phyloP scores from a whole-genome alignment of 164 flowering plant genomes.

The Nymphaea thermarum region DNA sequence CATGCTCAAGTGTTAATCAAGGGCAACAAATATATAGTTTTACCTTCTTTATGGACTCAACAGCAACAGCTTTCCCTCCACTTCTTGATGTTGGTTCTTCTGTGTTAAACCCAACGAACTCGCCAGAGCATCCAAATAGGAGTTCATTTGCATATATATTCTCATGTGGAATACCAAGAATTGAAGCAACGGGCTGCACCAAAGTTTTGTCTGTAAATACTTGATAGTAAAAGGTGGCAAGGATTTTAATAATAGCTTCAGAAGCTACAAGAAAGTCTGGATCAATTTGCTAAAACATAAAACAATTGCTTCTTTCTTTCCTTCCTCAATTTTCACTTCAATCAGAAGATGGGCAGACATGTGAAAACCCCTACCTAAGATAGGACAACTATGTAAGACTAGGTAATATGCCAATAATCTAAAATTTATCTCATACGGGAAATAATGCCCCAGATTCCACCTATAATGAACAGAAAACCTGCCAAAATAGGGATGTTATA shows the following conservation, averaged over 20 bases:
- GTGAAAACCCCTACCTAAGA: no score
- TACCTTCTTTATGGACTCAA: constrained; percentile 70
- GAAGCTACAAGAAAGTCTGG: not conserved
- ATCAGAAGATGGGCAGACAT: no score
- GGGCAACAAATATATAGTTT: not conserved
- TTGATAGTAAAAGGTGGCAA: constrained; percentile 15
- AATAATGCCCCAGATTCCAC: no score
- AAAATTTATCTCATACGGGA: no score
- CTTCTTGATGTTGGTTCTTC: constrained; percentile 93
- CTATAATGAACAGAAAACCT: no score
- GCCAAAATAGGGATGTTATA: no score
- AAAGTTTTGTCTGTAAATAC: constrained; percentile 34
- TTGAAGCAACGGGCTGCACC: constrained; percentile 78
- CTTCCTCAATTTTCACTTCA: no score
- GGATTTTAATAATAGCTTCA: not conserved
- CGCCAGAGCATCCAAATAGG: constrained; percentile 66
- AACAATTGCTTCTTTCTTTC: no score
- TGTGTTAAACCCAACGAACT: constrained; percentile 35
- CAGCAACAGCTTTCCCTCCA: constrained; percentile 95
- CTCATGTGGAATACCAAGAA: constrained; percentile 67
- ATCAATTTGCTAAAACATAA: no score
- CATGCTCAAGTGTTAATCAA: constrained; percentile 6
- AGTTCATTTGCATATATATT: constrained; percentile 85
- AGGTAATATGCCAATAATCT: no score
- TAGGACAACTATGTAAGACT: no score